Evolutionary conservation across 257 asterid genomes (phyloP).

Genomic region (Solanum rostratum): DNA sequence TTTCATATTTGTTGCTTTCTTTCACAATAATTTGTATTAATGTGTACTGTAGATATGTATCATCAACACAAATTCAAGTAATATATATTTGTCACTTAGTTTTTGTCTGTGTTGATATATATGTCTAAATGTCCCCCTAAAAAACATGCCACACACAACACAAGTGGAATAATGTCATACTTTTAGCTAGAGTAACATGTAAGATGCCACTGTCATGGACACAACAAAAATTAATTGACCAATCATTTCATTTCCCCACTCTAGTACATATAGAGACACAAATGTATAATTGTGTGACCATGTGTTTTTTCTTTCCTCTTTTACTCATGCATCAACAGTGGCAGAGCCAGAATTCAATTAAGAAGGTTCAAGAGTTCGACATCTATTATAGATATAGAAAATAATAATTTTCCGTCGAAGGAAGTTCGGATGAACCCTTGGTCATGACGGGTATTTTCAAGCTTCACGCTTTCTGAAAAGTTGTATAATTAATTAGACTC

Average conservation of each 20-base stretch:
- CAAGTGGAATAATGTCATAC: not conserved
- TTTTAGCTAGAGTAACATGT: not conserved
- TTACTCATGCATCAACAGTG: not conserved
- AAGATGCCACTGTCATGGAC: not conserved
- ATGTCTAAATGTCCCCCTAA: not conserved
- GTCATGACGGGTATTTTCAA: not conserved
- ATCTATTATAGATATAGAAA: too few species aligned
- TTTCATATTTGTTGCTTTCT: too few species aligned
- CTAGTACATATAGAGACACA: not conserved
- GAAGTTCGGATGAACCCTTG: accelerated
- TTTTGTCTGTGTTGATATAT: not conserved
- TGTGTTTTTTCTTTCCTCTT: not conserved
- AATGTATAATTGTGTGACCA: not conserved
- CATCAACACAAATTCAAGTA: not conserved
- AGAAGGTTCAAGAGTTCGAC: too few species aligned
- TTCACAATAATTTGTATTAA: too few species aligned
- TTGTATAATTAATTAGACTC: not conserved
- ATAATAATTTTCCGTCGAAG: too few species aligned
- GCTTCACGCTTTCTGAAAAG: not conserved
- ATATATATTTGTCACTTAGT: not conserved
- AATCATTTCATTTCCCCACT: not conserved
- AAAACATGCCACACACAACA: not conserved
- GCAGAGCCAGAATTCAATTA: too few species aligned
- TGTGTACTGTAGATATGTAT: not conserved
- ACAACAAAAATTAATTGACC: not conserved